A percentile compares a stretch with the other conserved stretches of the same genome.
Conservation (phyloP, 140 eudicot species). For the Stevia rebaudiana region DNA sequence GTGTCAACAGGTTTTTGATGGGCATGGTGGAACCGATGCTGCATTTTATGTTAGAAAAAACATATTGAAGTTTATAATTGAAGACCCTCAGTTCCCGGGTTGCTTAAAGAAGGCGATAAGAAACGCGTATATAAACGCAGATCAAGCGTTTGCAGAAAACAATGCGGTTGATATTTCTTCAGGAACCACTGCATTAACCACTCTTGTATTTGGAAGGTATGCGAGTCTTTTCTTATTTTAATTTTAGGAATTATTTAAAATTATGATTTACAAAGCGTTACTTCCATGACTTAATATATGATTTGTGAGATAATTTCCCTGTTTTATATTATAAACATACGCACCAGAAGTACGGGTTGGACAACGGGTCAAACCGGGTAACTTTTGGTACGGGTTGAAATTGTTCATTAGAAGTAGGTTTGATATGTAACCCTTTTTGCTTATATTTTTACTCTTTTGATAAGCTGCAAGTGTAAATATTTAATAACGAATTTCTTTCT, state of each 20-base stretch:
- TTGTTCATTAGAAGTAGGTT: too few species aligned
- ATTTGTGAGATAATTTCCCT: too few species aligned
- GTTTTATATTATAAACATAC: neutral
- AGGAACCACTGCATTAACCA: constrained; percentile 89
- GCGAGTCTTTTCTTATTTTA: constrained; percentile 9
- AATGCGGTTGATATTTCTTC: constrained; percentile 69
- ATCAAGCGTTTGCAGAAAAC: constrained; percentile 74
- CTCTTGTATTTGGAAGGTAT: constrained; percentile 78
- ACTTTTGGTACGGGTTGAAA: too few species aligned
- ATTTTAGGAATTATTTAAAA: neutral
- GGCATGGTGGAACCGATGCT: constrained; percentile 96
- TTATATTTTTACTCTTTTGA: too few species aligned
- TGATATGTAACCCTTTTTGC: too few species aligned
- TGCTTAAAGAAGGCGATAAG: constrained; percentile 69
- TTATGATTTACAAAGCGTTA: neutral
- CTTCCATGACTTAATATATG: too few species aligned
- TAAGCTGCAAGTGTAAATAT: too few species aligned
- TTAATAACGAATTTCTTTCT: too few species aligned
- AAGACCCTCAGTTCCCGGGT: constrained; percentile 65
- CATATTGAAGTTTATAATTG: constrained; percentile 64
- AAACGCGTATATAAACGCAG: constrained; percentile 78
- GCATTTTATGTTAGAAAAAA: constrained; percentile 59
- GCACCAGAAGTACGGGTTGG: neutral
- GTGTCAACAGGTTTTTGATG: constrained; percentile 75
- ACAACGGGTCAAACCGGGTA: too few species aligned